phyloP scores from a whole-genome alignment of 1,139 yeast genomes.

The Magnusiomyces fungicola region DNA sequence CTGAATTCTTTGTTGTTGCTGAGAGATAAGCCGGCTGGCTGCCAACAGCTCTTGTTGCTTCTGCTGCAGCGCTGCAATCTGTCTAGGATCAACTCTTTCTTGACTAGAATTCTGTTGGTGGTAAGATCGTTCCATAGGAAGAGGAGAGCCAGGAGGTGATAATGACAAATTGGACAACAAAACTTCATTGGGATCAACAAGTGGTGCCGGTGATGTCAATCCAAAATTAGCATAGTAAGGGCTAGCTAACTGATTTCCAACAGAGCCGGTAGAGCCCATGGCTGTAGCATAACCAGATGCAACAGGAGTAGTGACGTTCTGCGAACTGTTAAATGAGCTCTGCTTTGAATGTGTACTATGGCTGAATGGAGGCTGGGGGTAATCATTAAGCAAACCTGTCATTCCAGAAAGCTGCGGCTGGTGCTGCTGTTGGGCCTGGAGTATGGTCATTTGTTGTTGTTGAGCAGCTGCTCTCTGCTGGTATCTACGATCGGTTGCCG shows the following conservation, averaged over 20 bases:
- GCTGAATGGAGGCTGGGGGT: conserved; percentile 1
- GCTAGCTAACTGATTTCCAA: conserved; percentile 1
- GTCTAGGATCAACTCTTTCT: conserved; percentile 14
- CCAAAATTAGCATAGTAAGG: not conserved
- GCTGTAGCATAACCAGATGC: not conserved
- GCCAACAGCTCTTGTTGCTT: conserved; percentile 36
- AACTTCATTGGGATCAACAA: conserved; percentile 33
- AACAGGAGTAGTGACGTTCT: not conserved
- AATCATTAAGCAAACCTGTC: not conserved
- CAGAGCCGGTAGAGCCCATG: not conserved
- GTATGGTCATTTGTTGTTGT: conserved; percentile 10
- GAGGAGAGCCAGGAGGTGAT: conserved; percentile 10
- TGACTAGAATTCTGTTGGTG: not conserved
- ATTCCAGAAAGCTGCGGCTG: conserved; percentile 11
- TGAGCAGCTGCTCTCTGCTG: conserved; percentile 18
- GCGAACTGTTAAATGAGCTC: not conserved
- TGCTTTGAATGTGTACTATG: not conserved
- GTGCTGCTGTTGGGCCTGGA: conserved; percentile 14
- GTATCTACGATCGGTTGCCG: conserved; percentile 31
- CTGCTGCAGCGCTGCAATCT: conserved; percentile 30
- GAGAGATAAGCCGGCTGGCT: conserved; percentile 29
- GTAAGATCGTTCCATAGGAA: conserved; percentile 1
- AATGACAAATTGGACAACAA: conserved; percentile 12
- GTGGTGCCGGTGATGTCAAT: conserved; percentile 5
- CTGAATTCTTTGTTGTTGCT: conserved; percentile 32